phyloP scores from a whole-genome alignment of 495 filamentous ascomycete species.

The Eremomyces bilateralis region DNA sequence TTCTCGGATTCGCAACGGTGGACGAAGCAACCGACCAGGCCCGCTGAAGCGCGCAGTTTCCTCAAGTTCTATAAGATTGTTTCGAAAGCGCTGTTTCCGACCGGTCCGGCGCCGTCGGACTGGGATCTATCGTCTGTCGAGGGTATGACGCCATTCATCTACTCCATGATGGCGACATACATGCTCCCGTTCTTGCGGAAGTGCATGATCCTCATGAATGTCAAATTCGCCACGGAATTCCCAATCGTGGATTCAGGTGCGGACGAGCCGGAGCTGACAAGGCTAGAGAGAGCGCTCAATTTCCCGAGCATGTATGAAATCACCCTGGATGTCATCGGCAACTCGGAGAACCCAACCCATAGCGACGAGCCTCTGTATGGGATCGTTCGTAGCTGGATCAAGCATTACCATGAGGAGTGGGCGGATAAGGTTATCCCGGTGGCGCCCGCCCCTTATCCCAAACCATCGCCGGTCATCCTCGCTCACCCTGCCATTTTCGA shows the following conservation, averaged over 20 bases:
- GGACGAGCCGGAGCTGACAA: conserved; percentile 56
- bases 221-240: conserved; percentile 75
- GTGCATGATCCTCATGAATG: conserved; percentile 57
- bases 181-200: conserved; percentile 83
- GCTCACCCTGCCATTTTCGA: conserved; percentile 85
- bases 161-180: too few relatives aligned
- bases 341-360: too few relatives aligned
- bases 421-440: too few relatives aligned
- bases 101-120: background rate
- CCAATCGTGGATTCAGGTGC: conserved; percentile 44
- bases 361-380: background rate
- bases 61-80: background rate
- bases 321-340: conserved; percentile 25
- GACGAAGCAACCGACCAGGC: background rate
- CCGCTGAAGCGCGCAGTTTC: background rate
- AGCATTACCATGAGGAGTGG: conserved; percentile 32
- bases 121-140: conserved; percentile 10
- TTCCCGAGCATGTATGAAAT: conserved; percentile 67
- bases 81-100: conserved; percentile 1
- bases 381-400: conserved; percentile 45
- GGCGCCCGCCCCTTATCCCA: too few relatives aligned
- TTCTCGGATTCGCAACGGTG: conserved; percentile 1
- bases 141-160: conserved; percentile 30
- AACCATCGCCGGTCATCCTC: conserved; percentile 24
- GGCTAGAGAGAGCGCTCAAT: conserved; percentile 50